These are phyloP conservation scores for Tolypocladium ophioglossoides DNA, from an alignment of 2,329 filamentous ascomycete genomes.

Conservation along the genomic window DNA sequence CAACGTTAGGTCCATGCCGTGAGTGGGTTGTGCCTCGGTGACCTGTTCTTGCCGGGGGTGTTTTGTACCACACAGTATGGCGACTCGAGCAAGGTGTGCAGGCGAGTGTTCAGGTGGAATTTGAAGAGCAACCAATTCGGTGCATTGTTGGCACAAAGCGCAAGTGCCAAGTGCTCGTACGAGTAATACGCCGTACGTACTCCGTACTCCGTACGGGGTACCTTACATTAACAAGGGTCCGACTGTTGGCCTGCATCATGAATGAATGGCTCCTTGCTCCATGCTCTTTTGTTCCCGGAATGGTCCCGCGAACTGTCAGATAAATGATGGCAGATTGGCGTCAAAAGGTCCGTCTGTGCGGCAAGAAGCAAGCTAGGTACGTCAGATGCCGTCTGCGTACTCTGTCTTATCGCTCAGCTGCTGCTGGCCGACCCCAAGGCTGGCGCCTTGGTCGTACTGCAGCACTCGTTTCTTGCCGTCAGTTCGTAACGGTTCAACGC, in stretches of 20 bases:
- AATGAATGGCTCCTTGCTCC: background rate
- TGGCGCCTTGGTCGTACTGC: no score
- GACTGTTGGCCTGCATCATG: background rate
- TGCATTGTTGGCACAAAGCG: background rate
- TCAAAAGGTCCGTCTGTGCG: background rate
- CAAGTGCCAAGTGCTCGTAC: no score
- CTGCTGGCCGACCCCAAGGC: no score
- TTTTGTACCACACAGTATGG: background rate
- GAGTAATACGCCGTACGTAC: no score
- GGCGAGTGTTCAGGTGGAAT: background rate
- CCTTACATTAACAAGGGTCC: no score
- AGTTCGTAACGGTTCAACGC: background rate
- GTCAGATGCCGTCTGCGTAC: no score
- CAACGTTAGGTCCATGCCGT: background rate
- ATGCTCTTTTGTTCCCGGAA: no score
- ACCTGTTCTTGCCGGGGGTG: background rate
- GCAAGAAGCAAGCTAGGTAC: background rate
- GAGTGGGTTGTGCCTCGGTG: background rate
- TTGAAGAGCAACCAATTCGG: background rate
- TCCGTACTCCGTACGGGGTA: no score
- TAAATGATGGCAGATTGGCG: background rate
- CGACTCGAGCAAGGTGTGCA: background rate
- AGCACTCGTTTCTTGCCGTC: background rate
- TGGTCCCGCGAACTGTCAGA: no score
- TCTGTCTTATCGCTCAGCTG: no score